Evolutionary conservation across 1,284 basidiomycete species (phyloP).

Genomic region (Malassezia sp.): DNA sequence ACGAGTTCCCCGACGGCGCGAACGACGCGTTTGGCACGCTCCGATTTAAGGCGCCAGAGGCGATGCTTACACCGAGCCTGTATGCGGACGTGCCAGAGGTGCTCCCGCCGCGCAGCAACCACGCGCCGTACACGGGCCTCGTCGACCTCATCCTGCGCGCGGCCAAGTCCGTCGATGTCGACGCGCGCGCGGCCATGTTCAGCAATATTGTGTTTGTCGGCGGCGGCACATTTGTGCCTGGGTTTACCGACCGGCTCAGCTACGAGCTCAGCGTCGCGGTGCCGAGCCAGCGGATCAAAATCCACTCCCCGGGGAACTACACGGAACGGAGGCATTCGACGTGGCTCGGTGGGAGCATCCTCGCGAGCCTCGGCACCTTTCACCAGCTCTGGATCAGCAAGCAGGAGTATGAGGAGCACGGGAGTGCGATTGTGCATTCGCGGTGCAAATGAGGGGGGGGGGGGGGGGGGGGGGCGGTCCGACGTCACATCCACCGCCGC

Average conservation of each 20-base stretch:
- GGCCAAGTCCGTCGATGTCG: constrained; percentile 74
- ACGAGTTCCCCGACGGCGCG: constrained; percentile 94
- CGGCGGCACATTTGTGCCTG: constrained; percentile 73
- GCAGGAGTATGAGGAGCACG: constrained; percentile 46
- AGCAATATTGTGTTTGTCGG: constrained; percentile 90
- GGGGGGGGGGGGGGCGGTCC: no score
- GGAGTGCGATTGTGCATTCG: constrained; percentile 37
- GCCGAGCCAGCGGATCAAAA: constrained; percentile 53
- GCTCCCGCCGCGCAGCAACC: constrained; percentile 5
- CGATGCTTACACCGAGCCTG: constrained; percentile 71
- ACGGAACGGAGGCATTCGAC: constrained; percentile 40
- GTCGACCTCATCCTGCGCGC: constrained; percentile 61
- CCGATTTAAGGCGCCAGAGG: constrained; percentile 73
- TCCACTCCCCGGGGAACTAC: constrained; percentile 43
- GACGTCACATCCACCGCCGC: no score
- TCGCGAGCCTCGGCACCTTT: constrained; percentile 42
- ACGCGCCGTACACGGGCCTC: constrained; percentile 12
- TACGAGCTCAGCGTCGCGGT: constrained; percentile 66
- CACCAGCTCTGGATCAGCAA: constrained; percentile 46
- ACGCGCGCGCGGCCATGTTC: constrained; percentile 75
- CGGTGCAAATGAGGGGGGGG: constrained; percentile 35
- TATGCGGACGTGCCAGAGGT: constrained; percentile 48
- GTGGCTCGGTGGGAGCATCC: constrained; percentile 42
- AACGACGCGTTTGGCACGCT: constrained; percentile 72
- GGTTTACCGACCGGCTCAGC: constrained; percentile 72